Conservation (phyloP, 169 alveolate species). For the Eimeria mitis region DNA sequence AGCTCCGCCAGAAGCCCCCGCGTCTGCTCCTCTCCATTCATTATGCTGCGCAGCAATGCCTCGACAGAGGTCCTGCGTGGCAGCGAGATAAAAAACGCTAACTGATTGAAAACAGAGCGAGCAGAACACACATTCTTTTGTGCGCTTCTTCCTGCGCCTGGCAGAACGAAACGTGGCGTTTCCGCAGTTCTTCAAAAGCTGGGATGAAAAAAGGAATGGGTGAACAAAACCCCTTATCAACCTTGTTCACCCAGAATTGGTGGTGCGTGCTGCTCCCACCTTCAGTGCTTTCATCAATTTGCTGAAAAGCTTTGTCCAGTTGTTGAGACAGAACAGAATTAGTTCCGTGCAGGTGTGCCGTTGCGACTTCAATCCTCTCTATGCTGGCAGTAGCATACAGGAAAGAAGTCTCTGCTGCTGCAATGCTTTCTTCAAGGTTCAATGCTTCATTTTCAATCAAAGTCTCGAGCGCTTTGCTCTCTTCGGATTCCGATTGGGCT, state of each 20-base stretch:
- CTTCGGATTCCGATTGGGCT: slow-evolving; percentile 22
- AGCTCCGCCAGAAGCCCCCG: background rate
- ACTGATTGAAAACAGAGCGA: background rate
- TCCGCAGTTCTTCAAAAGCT: slow-evolving; percentile 49
- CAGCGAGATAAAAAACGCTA: background rate
- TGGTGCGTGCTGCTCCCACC: slow-evolving; percentile 34
- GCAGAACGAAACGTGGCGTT: slow-evolving; percentile 38
- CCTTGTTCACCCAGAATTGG: background rate
- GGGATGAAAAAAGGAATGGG: background rate
- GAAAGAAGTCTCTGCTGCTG: slow-evolving; percentile 11
- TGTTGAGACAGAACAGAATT: slow-evolving; percentile 13
- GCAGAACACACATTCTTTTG: slow-evolving; percentile 18
- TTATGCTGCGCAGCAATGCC: slow-evolving; percentile 39
- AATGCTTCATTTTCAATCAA: slow-evolving; percentile 5
- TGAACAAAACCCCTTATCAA: background rate
- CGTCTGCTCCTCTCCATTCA: slow-evolving; percentile 3
- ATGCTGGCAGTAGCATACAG: slow-evolving; percentile 17
- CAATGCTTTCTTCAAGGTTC: slow-evolving; percentile 12
- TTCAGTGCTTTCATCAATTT: slow-evolving; percentile 17
- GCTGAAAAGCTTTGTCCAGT: background rate
- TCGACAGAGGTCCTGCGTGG: slow-evolving; percentile 41
- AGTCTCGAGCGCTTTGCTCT: background rate
- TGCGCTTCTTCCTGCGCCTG: slow-evolving; percentile 49
- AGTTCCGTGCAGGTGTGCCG: slow-evolving; percentile 47
- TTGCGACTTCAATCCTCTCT: slow-evolving; percentile 45